Evolutionary conservation across 768 basidiomycete genomes (phyloP).

Genomic region (Thelephora aurantiotincta): DNA sequence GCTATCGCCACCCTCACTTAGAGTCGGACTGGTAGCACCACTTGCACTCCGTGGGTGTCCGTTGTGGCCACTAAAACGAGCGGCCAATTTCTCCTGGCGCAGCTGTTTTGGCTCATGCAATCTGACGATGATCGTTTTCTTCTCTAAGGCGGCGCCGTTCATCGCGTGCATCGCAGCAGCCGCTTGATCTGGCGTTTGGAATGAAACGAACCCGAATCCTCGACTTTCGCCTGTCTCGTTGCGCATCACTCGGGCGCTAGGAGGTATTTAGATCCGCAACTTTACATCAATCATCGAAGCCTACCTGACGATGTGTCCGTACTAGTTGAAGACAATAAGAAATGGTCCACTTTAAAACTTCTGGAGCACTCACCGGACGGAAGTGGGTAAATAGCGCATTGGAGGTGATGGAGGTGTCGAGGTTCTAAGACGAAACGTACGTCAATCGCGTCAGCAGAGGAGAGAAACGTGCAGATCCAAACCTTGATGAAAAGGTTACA

Average conservation of each 20-base stretch:
- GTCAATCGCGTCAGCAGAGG: not conserved
- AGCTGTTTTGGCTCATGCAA: slow-evolving; percentile 85
- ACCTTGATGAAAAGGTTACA: slow-evolving; percentile 89
- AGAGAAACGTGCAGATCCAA: slow-evolving; percentile 8
- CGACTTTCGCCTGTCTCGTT: slow-evolving; percentile 71
- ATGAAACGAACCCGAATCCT: slow-evolving; percentile 88
- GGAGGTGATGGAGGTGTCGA: slow-evolving; percentile 76
- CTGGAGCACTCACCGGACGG: slow-evolving; percentile 39
- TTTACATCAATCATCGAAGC: not conserved
- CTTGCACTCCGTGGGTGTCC: slow-evolving; percentile 70
- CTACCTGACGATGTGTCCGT: slow-evolving; percentile 82
- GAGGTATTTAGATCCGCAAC: not conserved
- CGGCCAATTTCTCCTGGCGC: slow-evolving; percentile 80
- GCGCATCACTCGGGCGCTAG: slow-evolving; percentile 86
- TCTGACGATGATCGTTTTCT: slow-evolving; percentile 73
- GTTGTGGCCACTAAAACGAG: slow-evolving; percentile 61
- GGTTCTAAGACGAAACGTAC: slow-evolving; percentile 37
- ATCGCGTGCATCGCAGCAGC: slow-evolving; percentile 60
- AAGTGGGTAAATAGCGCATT: slow-evolving; percentile 77
- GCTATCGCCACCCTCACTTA: slow-evolving; percentile 70
- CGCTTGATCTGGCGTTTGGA: slow-evolving; percentile 73
- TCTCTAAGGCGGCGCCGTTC: slow-evolving; percentile 62
- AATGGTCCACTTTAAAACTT: slow-evolving; percentile 1
- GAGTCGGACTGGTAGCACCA: slow-evolving; percentile 76
- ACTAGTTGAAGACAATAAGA: slow-evolving; percentile 29